Evolutionary conservation across 352 stramenopile genomes (phyloP).

Genomic region (Pseudoperonospora humuli): DNA sequence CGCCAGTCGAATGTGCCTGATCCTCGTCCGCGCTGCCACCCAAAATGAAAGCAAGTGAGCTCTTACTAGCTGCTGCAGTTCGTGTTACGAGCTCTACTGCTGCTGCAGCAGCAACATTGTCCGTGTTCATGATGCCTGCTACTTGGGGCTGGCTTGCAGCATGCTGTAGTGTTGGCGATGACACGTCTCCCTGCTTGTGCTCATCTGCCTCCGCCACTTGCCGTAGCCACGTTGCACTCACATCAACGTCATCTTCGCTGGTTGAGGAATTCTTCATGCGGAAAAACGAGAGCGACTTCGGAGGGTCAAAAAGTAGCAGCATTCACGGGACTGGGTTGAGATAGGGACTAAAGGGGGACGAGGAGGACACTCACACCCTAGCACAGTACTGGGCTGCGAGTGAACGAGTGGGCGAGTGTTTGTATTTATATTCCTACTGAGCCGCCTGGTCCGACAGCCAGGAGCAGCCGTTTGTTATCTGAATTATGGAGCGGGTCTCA

Average conservation of each 20-base stretch:
- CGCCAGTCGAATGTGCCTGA: conserved; percentile 7
- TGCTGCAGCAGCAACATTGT: conserved; percentile 4
- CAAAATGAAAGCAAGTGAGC: conserved; percentile 39
- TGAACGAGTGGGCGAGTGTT: not conserved
- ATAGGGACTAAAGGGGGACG: conserved; percentile 18
- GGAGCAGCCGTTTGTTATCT: conserved; percentile 9
- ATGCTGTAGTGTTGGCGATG: conserved; percentile 11
- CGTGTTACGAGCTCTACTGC: conserved; percentile 4
- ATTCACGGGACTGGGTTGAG: conserved; percentile 21
- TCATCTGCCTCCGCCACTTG: conserved; percentile 5
- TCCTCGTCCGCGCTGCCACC: conserved; percentile 23
- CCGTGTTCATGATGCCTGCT: conserved; percentile 27
- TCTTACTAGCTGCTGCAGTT: conserved; percentile 24
- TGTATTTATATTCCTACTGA: conserved; percentile 13
- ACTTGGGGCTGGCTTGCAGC: conserved; percentile 15
- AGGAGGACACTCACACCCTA: not conserved
- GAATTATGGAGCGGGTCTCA: conserved; percentile 14
- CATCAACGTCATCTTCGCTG: conserved; percentile 15
- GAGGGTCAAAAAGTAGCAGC: conserved; percentile 15
- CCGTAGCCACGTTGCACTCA: conserved; percentile 16
- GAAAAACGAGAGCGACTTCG: conserved; percentile 5
- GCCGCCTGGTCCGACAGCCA: conserved; percentile 8
- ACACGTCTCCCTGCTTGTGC: conserved; percentile 4
- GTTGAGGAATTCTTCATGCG: conserved; percentile 27
- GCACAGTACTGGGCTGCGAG: conserved; percentile 10